Conservation (phyloP, 768 basidiomycete species). For the Trametes cingulata region DNA sequence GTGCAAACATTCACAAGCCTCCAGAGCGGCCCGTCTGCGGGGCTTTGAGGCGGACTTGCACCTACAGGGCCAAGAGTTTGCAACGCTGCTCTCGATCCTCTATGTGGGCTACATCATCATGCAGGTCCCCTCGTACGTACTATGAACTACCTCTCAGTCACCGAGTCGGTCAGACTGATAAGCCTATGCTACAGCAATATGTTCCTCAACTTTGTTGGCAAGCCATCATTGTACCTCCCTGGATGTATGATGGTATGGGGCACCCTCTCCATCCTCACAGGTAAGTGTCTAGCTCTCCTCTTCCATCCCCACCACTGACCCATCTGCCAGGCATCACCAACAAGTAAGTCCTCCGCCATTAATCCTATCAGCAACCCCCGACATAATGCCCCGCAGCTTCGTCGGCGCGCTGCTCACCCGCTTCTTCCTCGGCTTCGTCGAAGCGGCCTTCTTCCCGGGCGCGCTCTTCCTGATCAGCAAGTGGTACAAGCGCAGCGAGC, state of each 20-base stretch:
- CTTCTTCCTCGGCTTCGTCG: constrained; percentile 67
- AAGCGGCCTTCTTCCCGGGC: constrained; percentile 71
- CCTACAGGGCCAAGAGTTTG: constrained; percentile 64
- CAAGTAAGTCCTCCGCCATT: constrained; percentile 18
- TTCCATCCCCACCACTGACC: neutral
- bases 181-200: constrained; percentile 57
- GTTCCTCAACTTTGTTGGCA: constrained; percentile 64
- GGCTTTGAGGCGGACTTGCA: constrained; percentile 72
- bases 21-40: constrained; percentile 68
- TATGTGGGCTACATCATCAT: constrained; percentile 76
- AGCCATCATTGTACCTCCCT: constrained; percentile 68
- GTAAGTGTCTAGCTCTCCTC: constrained; percentile 2
- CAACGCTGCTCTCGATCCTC: constrained; percentile 64
- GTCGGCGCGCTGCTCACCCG: constrained; percentile 63
- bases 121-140: constrained; percentile 73
- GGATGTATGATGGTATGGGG: constrained; percentile 67
- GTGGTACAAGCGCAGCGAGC: constrained; percentile 74
- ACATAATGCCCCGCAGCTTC: constrained; percentile 38
- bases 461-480: constrained; percentile 63
- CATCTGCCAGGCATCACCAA: constrained; percentile 22
- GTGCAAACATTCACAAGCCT: neutral
- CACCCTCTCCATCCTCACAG: constrained; percentile 52
- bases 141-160: neutral
- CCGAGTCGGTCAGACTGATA: neutral
- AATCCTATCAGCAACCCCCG: neutral